phyloP scores from a whole-genome alignment of 1,284 basidiomycete species.

The Trichosporon faecale region DNA sequence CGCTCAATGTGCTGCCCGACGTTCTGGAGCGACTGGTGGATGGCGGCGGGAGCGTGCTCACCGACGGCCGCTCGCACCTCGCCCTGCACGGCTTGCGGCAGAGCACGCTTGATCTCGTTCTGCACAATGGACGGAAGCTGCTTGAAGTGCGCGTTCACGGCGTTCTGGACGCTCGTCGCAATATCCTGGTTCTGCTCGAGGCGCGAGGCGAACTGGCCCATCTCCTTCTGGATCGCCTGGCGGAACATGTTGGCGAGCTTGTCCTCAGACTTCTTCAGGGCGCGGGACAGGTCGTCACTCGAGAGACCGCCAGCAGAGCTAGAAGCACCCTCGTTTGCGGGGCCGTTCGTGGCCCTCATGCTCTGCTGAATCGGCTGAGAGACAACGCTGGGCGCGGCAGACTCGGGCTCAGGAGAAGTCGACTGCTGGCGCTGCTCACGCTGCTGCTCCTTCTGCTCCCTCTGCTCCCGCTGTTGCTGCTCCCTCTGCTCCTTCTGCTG shows the following conservation, averaged over 20 bases:
- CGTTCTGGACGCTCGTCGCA: conserved; percentile 15
- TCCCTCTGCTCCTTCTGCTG: not conserved
- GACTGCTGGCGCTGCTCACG: not conserved
- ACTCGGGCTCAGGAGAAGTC: not conserved
- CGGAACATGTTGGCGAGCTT: conserved; percentile 29
- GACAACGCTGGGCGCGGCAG: not conserved
- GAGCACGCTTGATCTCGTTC: conserved; percentile 29
- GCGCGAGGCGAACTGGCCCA: conserved; percentile 9
- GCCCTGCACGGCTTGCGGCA: conserved; percentile 29
- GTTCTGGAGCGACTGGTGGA: conserved; percentile 29
- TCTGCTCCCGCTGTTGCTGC: conserved; percentile 7
- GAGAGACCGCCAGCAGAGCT: conserved; percentile 7
- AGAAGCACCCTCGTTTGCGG: not conserved
- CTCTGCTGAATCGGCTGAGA: not conserved
- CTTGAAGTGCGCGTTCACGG: conserved; percentile 33
- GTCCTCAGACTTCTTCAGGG: conserved; percentile 36
- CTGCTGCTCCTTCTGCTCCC: not conserved
- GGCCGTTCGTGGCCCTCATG: not conserved
- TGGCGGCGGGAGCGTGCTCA: conserved; percentile 25
- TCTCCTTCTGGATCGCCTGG: conserved; percentile 19
- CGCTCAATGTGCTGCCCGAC: conserved; percentile 34
- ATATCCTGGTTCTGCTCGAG: conserved; percentile 17
- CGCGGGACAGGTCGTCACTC: conserved; percentile 17
- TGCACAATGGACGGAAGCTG: conserved; percentile 26
- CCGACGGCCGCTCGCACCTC: conserved; percentile 27